Percentiles rank a stretch among this genome's conserved stretches.
phyloP scores from a whole-genome alignment of 2,329 filamentous ascomycete species.

The Diaporthe nobilis region DNA sequence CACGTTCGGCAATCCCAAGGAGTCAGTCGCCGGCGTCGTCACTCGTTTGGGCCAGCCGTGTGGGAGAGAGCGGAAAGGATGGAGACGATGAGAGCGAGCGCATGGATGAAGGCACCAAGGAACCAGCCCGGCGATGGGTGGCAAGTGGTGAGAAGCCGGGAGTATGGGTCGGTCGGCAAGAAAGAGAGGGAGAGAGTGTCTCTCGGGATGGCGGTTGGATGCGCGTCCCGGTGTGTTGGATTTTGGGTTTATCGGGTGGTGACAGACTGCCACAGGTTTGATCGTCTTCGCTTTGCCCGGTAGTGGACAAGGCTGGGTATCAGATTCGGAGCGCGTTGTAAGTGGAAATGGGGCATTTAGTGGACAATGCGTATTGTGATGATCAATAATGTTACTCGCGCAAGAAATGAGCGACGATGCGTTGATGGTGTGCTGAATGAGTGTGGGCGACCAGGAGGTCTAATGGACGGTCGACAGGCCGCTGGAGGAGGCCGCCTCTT shows the following conservation, averaged over 20 bases:
- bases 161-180: not conserved
- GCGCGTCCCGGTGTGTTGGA: constrained; percentile 9
- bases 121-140: constrained; percentile 15
- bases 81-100: constrained; percentile 6
- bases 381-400: constrained; percentile 29
- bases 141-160: not conserved
- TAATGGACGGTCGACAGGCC: constrained; percentile 15
- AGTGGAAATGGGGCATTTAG: constrained; percentile 26
- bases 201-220: constrained; percentile 12
- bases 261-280: constrained; percentile 30
- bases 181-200: constrained; percentile 2
- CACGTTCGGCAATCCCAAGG: constrained; percentile 19
- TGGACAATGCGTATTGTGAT: constrained; percentile 40
- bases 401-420: constrained; percentile 20
- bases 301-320: constrained; percentile 35
- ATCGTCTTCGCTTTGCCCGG: constrained; percentile 40
- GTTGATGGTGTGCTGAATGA: constrained; percentile 29
- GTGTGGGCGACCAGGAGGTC: constrained; percentile 5
- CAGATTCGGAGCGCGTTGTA: constrained; percentile 24
- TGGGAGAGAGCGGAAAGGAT: constrained; percentile 8
- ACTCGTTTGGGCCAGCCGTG: constrained; percentile 15
- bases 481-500: constrained; percentile 31
- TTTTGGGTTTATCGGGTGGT: constrained; percentile 12
- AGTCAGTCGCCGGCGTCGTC: constrained; percentile 5
- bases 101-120: constrained; percentile 15